Evolutionary conservation across 2,329 filamentous ascomycete species (phyloP).

Genomic region (Colletotrichum lindemuthianum): DNA sequence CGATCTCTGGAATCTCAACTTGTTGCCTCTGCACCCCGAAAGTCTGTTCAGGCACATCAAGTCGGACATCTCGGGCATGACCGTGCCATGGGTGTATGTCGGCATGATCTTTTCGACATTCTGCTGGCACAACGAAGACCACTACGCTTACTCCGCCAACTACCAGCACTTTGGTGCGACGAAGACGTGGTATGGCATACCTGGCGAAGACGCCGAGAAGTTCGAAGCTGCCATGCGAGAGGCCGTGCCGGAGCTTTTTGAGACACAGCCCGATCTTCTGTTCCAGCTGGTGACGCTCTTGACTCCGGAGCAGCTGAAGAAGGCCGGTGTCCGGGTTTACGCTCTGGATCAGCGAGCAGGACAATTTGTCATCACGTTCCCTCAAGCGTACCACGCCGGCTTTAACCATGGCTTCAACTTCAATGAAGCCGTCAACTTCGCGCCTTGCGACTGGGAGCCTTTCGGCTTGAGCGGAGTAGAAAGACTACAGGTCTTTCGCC

Average conservation of each 20-base stretch:
- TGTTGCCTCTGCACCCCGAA: conserved; percentile 88
- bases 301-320: conserved; percentile 90
- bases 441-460: conserved; percentile 93
- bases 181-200: conserved; percentile 99
- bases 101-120: conserved; percentile 99
- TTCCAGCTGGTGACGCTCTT: conserved; percentile 98
- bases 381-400: conserved; percentile 95
- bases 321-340: conserved; percentile 92
- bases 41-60: conserved; percentile 98
- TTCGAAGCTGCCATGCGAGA: conserved; percentile 96
- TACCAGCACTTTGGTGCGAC: conserved; percentile 98
- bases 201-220: conserved; percentile 90
- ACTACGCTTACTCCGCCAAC: conserved; percentile 97
- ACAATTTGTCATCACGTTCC: conserved; percentile 96
- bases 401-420: conserved; percentile 99
- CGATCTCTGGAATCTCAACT: conserved; percentile 95
- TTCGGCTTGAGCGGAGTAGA: conserved; percentile 88
- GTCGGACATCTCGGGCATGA: conserved; percentile 98
- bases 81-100: conserved; percentile 98
- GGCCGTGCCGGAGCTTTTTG: conserved; percentile 94
- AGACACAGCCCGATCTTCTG: conserved; percentile 93
- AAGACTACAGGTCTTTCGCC: conserved; percentile 84
- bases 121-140: conserved; percentile 99
- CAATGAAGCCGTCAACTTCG: conserved; percentile 99
- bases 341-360: conserved; percentile 96